Evolutionary conservation across 164 flowering plant genomes (phyloP).

Genomic region (Saururus chinensis): DNA sequence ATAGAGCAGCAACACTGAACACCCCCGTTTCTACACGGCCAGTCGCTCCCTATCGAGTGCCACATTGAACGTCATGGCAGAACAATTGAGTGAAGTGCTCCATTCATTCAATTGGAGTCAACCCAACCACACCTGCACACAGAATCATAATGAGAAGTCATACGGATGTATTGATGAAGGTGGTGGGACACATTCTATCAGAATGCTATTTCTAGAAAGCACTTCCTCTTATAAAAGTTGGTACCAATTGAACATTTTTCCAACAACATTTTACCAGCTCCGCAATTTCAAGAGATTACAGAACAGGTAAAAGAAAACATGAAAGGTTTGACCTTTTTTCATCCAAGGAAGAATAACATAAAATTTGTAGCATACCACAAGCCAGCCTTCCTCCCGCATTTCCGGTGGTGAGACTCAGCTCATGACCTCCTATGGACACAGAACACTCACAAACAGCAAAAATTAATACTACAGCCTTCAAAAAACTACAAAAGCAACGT

Average conservation of each 20-base stretch:
- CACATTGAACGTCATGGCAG: neutral
- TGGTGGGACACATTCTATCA: too few relatives aligned
- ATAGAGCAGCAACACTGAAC: neutral
- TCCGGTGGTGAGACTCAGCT: slow-evolving; percentile 85
- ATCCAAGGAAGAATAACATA: neutral
- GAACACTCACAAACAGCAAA: slow-evolving; percentile 1
- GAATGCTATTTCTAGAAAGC: neutral
- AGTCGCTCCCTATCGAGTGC: neutral
- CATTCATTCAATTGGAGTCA: neutral
- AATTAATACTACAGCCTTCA: neutral
- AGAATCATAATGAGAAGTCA: neutral
- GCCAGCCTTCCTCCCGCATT: slow-evolving; percentile 98
- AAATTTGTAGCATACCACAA: slow-evolving; percentile 57
- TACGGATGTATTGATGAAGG: too few relatives aligned
- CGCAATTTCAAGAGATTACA: too few relatives aligned
- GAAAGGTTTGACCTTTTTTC: neutral
- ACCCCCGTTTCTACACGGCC: neutral
- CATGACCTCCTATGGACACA: slow-evolving; percentile 68
- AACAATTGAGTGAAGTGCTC: neutral
- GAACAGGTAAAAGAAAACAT: neutral
- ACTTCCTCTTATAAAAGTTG: too few relatives aligned
- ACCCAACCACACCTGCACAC: slow-evolving; percentile 1
- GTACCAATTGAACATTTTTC: too few relatives aligned
- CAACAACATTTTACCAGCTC: too few relatives aligned
- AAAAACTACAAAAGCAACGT: neutral